Evolutionary conservation across 2,329 filamentous ascomycete species (phyloP), one percentile per base, ranked within the genome.

Genomic region (Sclerotinia sclerotiorum): DNA sequence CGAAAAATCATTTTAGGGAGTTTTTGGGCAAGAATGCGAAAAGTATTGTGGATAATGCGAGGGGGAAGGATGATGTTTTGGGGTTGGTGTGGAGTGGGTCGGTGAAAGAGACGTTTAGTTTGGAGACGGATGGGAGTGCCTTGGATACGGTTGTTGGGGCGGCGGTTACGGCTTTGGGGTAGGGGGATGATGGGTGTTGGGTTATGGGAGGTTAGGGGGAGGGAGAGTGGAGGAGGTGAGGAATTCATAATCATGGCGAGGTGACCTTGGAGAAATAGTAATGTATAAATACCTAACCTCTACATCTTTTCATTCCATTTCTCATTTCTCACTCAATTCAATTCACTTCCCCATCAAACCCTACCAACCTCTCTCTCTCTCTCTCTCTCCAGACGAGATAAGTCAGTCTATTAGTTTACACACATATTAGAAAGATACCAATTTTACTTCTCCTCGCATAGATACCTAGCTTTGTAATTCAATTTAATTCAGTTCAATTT

Each of bases 91-190:
- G 67, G 67, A 69, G 62, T 39, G 63, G 62, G 2, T 17, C 52
- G 6, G 2, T 2, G 8, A 49, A 35, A 2, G 17, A 21, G 17
- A 19, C 48, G 5, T 46, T 35, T 15, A 66, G 55, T 61, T 46
- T 69, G 39, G 29, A 69, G 55, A 69, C 24, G n/a, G 52, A 66
- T 29, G 42, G 24, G 6, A 69, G 67, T 60, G 67, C 48, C 5
- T 48, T 69, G 48, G 67, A 69, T 67, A 66, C 67, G 8, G 5
- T 69, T 35, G 67, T 69, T 17, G 67, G 54, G 10, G 67, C 67
- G 1, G 54, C 63, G 0, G 44, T 57, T 21, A 62, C 60, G 46
- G 29, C 46, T 49, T 21, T 62, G 60, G 2, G 11, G 21, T 62
- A 62, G 21, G 15, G 17, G 29, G 11, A 3, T 17, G n/a, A n/a